Base-by-base conservation (phyloP, 805 yeast genomes). In the Yarrowia phangngaensis region DNA sequence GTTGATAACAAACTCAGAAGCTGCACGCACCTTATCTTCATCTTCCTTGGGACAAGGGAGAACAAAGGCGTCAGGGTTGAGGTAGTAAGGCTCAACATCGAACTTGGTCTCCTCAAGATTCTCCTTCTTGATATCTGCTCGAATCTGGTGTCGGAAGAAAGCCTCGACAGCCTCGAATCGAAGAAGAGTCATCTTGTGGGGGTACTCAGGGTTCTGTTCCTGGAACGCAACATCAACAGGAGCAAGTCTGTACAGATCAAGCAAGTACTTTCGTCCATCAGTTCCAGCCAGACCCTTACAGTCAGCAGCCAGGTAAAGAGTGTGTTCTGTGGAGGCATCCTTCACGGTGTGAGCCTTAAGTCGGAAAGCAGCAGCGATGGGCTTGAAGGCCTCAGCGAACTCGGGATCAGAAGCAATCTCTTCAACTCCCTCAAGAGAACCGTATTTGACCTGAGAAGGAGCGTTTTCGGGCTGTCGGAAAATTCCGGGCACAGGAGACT, bases 401-500 rank as follows among this genome's bases (percentile, higher is more conserved):
- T 71, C 69, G 13, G 67, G 67, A 56, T 77, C 78, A 31, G 71
- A 65, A 26, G 72, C 69, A 47, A 85, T 67, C 30, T 67, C 65
- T 11, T 71, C 67, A 13, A 69, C 70, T 51, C 75, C 83, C 52
- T 84, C 87, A 34, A 82, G 77, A 43, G 71, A 73, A 49, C 97
- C 97, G 60, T 89, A 86, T 8, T 71, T 73, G 41, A 87, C 84
- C 59, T 75, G 77, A 49, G 72, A 72, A 14, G 60, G 64, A 29
- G 66, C 57, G 29, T 72, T 62, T 23, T 58, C 60, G 31, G 40
- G 32, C 52, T 65, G 66, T 49, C 76, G 70, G 64, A 84, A 81
- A 51, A 84, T 78, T 52, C 97, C 97, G 12, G 98, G 98, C 33
- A 90, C 95, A 9, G 96, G 95, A 11, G 95, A 85, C 69, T 90